Evolutionary conservation across 2,329 filamentous ascomycete genomes (phyloP).

Genomic region (Diatrype stigma): DNA sequence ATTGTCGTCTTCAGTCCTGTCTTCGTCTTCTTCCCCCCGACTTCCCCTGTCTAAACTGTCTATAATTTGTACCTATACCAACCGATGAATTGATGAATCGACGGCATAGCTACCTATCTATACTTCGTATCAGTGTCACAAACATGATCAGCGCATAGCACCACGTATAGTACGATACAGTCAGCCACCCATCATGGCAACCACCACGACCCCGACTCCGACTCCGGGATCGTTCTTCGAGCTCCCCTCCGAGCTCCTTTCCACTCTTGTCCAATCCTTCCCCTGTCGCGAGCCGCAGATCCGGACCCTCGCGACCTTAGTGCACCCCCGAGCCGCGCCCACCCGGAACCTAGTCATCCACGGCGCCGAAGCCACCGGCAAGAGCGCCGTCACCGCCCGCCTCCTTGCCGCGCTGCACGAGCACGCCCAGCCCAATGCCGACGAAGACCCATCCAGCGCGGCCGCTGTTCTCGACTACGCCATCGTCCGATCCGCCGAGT

Average conservation of each 20-base stretch:
- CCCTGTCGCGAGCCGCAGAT: constrained; percentile 58
- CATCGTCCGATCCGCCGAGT: constrained; percentile 67
- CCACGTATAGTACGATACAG: neutral
- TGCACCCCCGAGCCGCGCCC: constrained; percentile 63
- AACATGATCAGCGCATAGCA: neutral
- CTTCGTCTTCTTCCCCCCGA: too few species aligned
- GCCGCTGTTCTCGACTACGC: constrained; percentile 51
- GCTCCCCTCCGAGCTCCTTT: constrained; percentile 48
- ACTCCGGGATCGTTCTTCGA: constrained; percentile 41
- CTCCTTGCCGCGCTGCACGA: constrained; percentile 50
- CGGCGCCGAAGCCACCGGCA: constrained; percentile 83
- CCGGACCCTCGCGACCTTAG: constrained; percentile 51
- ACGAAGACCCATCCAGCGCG: too few species aligned
- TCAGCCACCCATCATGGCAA: neutral
- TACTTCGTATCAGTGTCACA: too few species aligned
- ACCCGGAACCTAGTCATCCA: constrained; percentile 74
- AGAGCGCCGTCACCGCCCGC: constrained; percentile 64
- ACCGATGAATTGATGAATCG: too few species aligned
- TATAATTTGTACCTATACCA: too few species aligned
- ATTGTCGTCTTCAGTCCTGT: too few species aligned
- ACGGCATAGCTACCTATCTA: too few species aligned
- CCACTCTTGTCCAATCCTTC: constrained; percentile 43
- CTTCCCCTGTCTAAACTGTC: too few species aligned
- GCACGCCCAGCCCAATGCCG: too few species aligned
- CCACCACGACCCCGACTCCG: neutral